Conservation (phyloP, 2,329 filamentous ascomycete species). For the Dothideomycetidae sp. region DNA sequence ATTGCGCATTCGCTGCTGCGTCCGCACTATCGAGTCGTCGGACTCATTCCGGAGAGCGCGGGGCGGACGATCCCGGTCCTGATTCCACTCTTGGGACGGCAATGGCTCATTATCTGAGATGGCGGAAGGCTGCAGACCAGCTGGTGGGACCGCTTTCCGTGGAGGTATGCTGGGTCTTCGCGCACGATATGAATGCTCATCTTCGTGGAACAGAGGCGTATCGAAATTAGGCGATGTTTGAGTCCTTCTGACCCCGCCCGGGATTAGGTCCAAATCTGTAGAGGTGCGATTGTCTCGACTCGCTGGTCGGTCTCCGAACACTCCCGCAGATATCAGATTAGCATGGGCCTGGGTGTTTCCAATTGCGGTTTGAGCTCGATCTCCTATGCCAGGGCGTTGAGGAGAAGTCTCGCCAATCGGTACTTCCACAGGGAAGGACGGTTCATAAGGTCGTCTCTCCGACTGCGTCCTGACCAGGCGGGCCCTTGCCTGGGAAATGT, state of each 20-base stretch:
- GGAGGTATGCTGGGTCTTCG: not conserved
- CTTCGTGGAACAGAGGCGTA: constrained; percentile 1
- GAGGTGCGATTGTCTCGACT: constrained; percentile 5
- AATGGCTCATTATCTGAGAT: not conserved
- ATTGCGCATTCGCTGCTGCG: constrained; percentile 38
- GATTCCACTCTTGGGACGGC: constrained; percentile 8
- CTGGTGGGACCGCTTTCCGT: not conserved
- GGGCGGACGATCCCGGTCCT: not conserved
- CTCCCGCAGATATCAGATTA: constrained; percentile 5
- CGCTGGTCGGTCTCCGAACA: constrained; percentile 5
- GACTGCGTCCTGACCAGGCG: constrained; percentile 17
- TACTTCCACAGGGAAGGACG: constrained; percentile 17
- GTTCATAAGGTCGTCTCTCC: constrained; percentile 16
- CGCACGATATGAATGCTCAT: not conserved
- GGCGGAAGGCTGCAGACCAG: constrained; percentile 1
- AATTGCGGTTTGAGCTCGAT: constrained; percentile 3
- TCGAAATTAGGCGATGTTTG: constrained; percentile 7
- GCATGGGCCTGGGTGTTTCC: constrained; percentile 3
- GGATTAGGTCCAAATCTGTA: constrained; percentile 2
- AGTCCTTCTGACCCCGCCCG: constrained; percentile 6
- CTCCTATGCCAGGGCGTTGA: constrained; percentile 16
- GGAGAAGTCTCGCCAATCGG: constrained; percentile 37
- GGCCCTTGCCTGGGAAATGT: constrained; percentile 50
- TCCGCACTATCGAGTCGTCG: constrained; percentile 8
- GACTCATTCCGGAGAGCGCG: constrained; percentile 4